These are phyloP conservation scores for Alternaria longipes DNA, from an alignment of 2,329 filamentous ascomycete species.

Conservation along the genomic window DNA sequence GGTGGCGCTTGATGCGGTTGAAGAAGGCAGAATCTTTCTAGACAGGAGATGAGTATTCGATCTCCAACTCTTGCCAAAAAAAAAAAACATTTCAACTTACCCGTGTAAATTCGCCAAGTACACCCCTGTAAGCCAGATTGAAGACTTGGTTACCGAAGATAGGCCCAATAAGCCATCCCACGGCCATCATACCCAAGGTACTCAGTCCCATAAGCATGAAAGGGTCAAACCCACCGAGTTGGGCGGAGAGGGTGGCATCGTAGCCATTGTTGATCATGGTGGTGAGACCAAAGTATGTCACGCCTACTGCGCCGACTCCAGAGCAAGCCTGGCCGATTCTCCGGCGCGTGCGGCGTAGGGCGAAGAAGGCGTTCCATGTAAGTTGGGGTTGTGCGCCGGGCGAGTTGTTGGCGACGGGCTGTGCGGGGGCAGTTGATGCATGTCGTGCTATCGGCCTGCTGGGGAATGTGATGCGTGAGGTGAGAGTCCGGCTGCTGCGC, in stretches of 20 bases:
- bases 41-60: slow-evolving; percentile 52
- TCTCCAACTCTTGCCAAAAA: neutral
- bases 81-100: slow-evolving; percentile 56
- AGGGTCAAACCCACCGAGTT: slow-evolving; percentile 87
- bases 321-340: slow-evolving; percentile 84
- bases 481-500: slow-evolving; percentile 22
- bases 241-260: slow-evolving; percentile 70
- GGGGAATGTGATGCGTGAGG: slow-evolving; percentile 16
- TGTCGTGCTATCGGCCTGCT: slow-evolving; percentile 27
- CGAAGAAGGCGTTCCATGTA: slow-evolving; percentile 91
- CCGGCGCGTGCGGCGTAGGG: slow-evolving; percentile 83
- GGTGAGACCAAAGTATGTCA: slow-evolving; percentile 70
- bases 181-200: slow-evolving; percentile 77
- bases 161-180: slow-evolving; percentile 89
- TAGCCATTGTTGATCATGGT: slow-evolving; percentile 75
- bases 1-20: slow-evolving; percentile 86
- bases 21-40: slow-evolving; percentile 96
- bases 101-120: slow-evolving; percentile 74
- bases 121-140: slow-evolving; percentile 75
- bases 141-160: slow-evolving; percentile 83
- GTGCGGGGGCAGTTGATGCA: slow-evolving; percentile 36
- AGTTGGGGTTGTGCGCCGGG: slow-evolving; percentile 43
- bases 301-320: slow-evolving; percentile 68
- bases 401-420: slow-evolving; percentile 26
- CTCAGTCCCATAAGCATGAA: slow-evolving; percentile 84